phyloP scores from a whole-genome alignment of 352 stramenopile genomes.

The Phytophthora kernoviae region DNA sequence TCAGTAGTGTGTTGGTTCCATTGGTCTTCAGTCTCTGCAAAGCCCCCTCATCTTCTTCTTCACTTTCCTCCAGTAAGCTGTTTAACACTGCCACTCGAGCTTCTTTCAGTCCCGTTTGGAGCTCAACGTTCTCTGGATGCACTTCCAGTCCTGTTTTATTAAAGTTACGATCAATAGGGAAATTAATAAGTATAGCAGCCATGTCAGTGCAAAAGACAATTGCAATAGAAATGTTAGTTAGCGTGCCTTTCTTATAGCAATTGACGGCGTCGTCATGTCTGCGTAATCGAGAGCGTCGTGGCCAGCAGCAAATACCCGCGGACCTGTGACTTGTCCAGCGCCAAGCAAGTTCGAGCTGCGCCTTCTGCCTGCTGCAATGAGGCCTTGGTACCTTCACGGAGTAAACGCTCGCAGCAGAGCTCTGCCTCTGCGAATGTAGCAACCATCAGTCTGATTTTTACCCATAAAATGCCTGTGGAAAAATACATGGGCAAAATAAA shows the following conservation, averaged over 20 bases:
- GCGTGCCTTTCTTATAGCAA: slow-evolving; percentile 57
- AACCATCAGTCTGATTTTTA: too few species aligned
- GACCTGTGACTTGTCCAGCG: slow-evolving; percentile 17
- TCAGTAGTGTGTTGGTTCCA: slow-evolving; percentile 1
- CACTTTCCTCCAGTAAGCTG: slow-evolving; percentile 40
- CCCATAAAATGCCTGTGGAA: too few species aligned
- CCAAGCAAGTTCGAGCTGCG: slow-evolving; percentile 35
- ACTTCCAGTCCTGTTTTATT: slow-evolving; percentile 43
- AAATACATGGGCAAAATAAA: too few species aligned
- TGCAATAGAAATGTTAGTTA: not conserved
- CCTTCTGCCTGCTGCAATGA: slow-evolving; percentile 34
- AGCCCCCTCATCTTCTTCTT: slow-evolving; percentile 38
- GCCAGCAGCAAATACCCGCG: slow-evolving; percentile 45
- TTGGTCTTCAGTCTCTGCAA: not conserved
- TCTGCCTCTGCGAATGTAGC: slow-evolving; percentile 12
- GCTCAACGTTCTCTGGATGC: slow-evolving; percentile 40
- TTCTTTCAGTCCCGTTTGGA: slow-evolving; percentile 47
- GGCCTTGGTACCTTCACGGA: slow-evolving; percentile 23
- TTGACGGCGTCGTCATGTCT: slow-evolving; percentile 44
- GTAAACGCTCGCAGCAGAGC: slow-evolving; percentile 33
- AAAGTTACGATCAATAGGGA: not conserved
- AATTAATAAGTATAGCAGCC: not conserved
- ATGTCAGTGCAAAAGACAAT: too few species aligned
- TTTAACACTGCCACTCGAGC: slow-evolving; percentile 65
- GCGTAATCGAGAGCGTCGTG: slow-evolving; percentile 35